Conservation (phyloP, 768 basidiomycete genomes). For the Ephemerocybe angulata region DNA sequence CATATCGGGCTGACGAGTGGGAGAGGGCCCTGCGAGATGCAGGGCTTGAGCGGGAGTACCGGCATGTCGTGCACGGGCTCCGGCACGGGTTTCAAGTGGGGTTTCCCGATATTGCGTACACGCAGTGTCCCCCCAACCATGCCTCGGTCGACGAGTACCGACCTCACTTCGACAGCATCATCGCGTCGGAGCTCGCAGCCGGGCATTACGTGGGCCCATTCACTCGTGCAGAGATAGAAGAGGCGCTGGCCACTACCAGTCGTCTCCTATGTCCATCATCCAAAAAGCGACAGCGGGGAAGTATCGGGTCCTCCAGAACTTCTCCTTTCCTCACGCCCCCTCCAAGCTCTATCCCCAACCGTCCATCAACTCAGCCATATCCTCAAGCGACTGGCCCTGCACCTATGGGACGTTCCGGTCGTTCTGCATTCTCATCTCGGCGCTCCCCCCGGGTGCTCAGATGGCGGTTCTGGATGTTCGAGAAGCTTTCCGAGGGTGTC, state of each 20-base stretch:
- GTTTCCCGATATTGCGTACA: conserved; percentile 22
- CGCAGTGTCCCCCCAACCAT: conserved; percentile 27
- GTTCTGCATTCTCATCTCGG: background rate
- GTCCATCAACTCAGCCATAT: background rate
- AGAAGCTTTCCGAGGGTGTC: background rate
- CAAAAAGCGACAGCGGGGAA: conserved; percentile 30
- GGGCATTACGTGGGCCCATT: conserved; percentile 28
- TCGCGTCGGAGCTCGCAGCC: conserved; percentile 15
- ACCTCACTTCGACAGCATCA: conserved; percentile 13
- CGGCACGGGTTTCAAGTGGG: conserved; percentile 25
- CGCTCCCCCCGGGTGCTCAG: background rate
- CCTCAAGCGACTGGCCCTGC: background rate
- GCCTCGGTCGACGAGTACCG: conserved; percentile 11
- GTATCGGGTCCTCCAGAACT: conserved; percentile 31
- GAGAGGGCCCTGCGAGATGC: conserved; percentile 9
- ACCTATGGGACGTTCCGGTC: too few relatives aligned
- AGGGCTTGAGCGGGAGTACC: conserved; percentile 20
- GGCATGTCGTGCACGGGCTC: conserved; percentile 17
- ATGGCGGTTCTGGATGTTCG: too few relatives aligned
- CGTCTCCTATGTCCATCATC: conserved; percentile 31
- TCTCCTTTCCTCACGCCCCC: conserved; percentile 24
- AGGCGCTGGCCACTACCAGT: conserved; percentile 31
- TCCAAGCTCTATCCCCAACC: background rate
- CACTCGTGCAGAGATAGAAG: conserved; percentile 18
- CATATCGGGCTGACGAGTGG: conserved; percentile 25